These are phyloP conservation scores for Kwoniella bestiolae DNA, from an alignment of 768 basidiomycete species.

Conservation along the genomic window DNA sequence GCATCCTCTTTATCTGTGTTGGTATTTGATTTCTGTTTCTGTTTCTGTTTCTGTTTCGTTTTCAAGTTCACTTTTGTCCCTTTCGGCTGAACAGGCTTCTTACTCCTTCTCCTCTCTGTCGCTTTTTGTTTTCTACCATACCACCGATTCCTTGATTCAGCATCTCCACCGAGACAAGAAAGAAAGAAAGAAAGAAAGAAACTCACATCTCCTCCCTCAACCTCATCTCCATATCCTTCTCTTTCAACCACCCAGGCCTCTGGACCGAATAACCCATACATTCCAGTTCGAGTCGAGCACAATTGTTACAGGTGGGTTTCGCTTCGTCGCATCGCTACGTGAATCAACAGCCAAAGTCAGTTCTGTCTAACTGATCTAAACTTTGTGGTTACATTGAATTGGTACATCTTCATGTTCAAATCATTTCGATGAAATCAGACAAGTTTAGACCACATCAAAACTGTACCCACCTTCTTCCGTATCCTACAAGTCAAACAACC, in stretches of 20 bases:
- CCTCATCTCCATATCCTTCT: slow-evolving; percentile 2
- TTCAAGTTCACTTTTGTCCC: not conserved
- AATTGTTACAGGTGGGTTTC: slow-evolving; percentile 3
- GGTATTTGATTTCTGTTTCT: not conserved
- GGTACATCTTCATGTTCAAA: no score
- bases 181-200: no score
- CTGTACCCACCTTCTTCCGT: slow-evolving; percentile 7
- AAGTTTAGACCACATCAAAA: not conserved
- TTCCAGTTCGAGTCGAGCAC: not conserved
- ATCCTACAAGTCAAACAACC: slow-evolving; percentile 15
- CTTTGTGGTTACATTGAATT: no score
- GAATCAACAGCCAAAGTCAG: not conserved
- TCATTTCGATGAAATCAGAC: not conserved
- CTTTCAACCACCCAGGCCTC: slow-evolving; percentile 6
- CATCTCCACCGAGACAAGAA: not conserved
- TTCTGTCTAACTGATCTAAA: no score
- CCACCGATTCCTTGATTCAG: not conserved
- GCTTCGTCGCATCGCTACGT: slow-evolving; percentile 10
- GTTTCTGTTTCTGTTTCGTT: not conserved
- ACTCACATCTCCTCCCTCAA: slow-evolving; percentile 3
- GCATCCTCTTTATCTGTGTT: no score
- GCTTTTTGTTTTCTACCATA: not conserved
- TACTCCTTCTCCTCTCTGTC: not conserved
- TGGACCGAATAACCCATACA: slow-evolving; percentile 13
- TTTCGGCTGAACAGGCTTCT: not conserved